Percentiles rank a stretch among this genome's conserved stretches.
Evolutionary conservation across 2,329 filamentous ascomycete genomes (phyloP).

Genomic region (Pleochaeta shiraiana): DNA sequence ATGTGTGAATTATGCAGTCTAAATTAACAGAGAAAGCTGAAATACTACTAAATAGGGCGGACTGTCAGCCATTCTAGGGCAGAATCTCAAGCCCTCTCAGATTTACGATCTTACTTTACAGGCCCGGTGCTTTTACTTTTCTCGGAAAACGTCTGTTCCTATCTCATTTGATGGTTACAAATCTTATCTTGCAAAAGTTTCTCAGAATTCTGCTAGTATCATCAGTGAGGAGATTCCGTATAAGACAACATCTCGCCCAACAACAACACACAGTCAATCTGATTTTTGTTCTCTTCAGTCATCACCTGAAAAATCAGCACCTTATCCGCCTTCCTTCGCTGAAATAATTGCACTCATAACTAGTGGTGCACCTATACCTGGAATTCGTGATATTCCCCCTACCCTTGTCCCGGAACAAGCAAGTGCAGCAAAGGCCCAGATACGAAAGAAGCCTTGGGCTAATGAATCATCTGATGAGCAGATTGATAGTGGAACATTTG

Average conservation of each 20-base stretch:
- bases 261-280: not conserved
- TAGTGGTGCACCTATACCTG: constrained; percentile 61
- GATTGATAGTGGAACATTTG: constrained; percentile 16
- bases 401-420: constrained; percentile 53
- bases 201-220: not conserved
- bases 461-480: constrained; percentile 23
- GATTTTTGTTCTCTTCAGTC: not conserved
- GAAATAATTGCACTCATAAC: constrained; percentile 74
- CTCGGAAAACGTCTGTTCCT: constrained; percentile 23
- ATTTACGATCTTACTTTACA: constrained; percentile 35
- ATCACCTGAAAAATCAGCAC: constrained; percentile 23
- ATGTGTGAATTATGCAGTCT: no score
- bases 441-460: constrained; percentile 57
- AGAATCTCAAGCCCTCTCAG: constrained; percentile 30
- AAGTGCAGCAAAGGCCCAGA: constrained; percentile 18
- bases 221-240: not conserved
- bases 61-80: constrained; percentile 40
- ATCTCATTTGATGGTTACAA: constrained; percentile 50
- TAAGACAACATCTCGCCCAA: not conserved
- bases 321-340: constrained; percentile 65
- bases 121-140: constrained; percentile 49
- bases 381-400: constrained; percentile 69
- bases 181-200: constrained; percentile 26
- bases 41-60: constrained; percentile 31
- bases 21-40: no score